Percentiles rank a stretch among this genome's conserved stretches.
Evolutionary conservation across 1,139 yeast genomes (phyloP).

Genomic region (Sugiyamaella castrensis): DNA sequence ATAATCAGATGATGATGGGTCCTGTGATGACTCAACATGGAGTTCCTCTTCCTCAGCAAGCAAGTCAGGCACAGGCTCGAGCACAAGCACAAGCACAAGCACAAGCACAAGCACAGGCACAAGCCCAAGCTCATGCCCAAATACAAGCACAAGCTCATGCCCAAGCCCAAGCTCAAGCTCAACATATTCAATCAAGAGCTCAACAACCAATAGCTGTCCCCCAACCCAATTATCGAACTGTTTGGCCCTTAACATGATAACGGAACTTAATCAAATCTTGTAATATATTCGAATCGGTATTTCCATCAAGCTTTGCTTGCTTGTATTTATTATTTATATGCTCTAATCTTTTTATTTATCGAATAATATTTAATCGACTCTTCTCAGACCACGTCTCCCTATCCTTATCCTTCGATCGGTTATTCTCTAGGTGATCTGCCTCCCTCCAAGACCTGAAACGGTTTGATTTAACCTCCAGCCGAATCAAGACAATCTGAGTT

Average conservation of each 20-base stretch:
- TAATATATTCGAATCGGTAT: too few relatives aligned
- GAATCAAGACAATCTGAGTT: too few relatives aligned
- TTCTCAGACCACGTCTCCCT: too few relatives aligned
- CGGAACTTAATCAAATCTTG: too few relatives aligned
- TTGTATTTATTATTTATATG: too few relatives aligned
- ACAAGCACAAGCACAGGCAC: conserved; percentile 5
- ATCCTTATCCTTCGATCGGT: too few relatives aligned
- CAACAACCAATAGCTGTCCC: background rate
- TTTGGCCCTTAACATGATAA: background rate
- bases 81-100: conserved; percentile 5
- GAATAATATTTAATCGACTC: too few relatives aligned
- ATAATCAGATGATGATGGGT: background rate
- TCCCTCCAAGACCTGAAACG: too few relatives aligned
- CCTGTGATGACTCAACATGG: background rate
- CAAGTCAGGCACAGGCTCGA: conserved; percentile 3
- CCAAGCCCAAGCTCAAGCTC: conserved; percentile 4
- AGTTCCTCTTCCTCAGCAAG: background rate
- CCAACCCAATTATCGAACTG: conserved; percentile 4
- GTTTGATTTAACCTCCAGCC: too few relatives aligned
- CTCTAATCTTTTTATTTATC: too few relatives aligned
- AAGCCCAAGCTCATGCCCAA: conserved; percentile 6
- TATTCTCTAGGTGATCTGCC: too few relatives aligned
- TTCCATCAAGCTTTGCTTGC: too few relatives aligned
- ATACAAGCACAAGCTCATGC: conserved; percentile 4
- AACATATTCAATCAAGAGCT: conserved; percentile 1